Base-by-base conservation (phyloP, 2,329 filamentous ascomycete species). In the Colletotrichum cordylinicola region DNA sequence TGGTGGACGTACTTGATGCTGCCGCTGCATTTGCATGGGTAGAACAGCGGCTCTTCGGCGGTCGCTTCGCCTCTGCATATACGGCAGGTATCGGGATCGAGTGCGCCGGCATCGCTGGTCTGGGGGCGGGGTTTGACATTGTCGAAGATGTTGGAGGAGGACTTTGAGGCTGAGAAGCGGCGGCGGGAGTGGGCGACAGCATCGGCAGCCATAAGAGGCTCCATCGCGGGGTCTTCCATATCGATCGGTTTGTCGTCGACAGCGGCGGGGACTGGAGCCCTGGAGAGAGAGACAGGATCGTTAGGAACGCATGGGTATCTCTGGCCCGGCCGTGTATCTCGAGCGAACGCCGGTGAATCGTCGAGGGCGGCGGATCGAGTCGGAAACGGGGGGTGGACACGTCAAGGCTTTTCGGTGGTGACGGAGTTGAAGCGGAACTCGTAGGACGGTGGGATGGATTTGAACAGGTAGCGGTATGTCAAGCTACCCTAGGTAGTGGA, bases 1-100 rank as follows among this genome's bases (percentile, higher is more conserved):
- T 99, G 97, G 84, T 99, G 97, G 77, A 99, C 97, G 82, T 94
- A 98, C 87, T 98, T 98, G 87, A 99, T 99, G 86, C 96, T 98
- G 73, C 97, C 97, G 82, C 95, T 98, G 88, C 97, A 99, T 88
- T 98, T 98, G 93, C 97, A 99, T 8, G 97, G 97, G 83, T 98
- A 97, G 88, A 98, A 99, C 52, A 99, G 90, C 75, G 95, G 96
- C 82, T 98, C 97, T 6, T 94, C 91, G 6, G 90, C 85, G 2
- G 94, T 94, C 71, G 92, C 95, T 85, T 99, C 98, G 68, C 95
- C 95, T 80, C 98, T 92, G 86, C 97, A 99, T 88, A 99, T 99
- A 77, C 97, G 93, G 88, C 97, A 99, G n/a, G 96, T 98, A 82
- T 98, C 95, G 72, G 90, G 89, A 70, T 94, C 93, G 39, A 75